Evolutionary conservation across 2,329 filamentous ascomycete species (phyloP), one percentile per base, ranked within the genome.

Genomic region (Ophiostoma piceae): DNA sequence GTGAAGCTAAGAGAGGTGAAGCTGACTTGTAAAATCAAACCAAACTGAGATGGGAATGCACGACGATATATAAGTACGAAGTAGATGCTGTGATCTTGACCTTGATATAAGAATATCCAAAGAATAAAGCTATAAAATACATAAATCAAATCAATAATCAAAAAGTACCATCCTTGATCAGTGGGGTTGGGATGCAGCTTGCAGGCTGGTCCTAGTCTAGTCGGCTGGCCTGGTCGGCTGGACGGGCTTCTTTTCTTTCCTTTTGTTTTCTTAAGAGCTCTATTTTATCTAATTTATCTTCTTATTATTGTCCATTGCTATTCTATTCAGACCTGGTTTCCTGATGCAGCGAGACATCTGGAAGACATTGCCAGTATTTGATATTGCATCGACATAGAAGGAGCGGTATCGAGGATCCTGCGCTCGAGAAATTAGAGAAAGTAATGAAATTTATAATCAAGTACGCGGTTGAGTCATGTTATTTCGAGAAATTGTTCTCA

Each of bases 131-230:
- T 26, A 57, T 57, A 57, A 57, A 8, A 57, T 65, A 39, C 29
- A 14, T 57, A 26, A 12, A 26, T 26, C 11, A 26, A 26, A 26
- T 26, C 35, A 35, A 12, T 57, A 26, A 57, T 26, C 22, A 32
- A 47, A 66, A 47, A 66, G 62, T 65, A 65, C 62, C 62, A 65
- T 65, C 35, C 62, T 12, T n/a, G 62, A 39, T 22, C 62, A 35
- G 62, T 39, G 62, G 35, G 62, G 62, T 65, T 65, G 62, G 62
- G 62, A 65, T 39, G 62, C 19, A 64, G 60, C 26, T 66, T 6
- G 64, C 51, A 57, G 51, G 51, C 51, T 57, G 51, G 51, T 57
- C 51, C 16, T 47, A n/a, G 43, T 47, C 43, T 47, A 47, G 43
- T 47, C 43, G 51, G n/a, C n/a, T 57, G 64, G 29, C 16, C 16